phyloP scores from a whole-genome alignment of 768 basidiomycete genomes.

The Panaeolus papilionaceus region DNA sequence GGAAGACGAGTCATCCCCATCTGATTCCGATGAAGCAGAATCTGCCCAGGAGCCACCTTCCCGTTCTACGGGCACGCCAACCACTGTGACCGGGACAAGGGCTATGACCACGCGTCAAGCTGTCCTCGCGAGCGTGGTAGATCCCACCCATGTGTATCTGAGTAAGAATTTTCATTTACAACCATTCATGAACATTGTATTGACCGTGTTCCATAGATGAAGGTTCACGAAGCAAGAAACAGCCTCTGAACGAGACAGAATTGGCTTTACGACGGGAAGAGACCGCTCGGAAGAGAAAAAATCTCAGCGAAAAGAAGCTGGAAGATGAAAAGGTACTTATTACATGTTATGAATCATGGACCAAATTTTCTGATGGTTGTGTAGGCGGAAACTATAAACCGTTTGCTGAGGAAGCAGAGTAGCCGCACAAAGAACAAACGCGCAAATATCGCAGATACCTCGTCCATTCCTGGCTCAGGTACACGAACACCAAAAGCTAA shows the following conservation, averaged over 20 bases:
- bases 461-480: slow-evolving; percentile 34
- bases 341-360: slow-evolving; percentile 2
- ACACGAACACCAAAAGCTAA: slow-evolving; percentile 33
- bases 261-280: slow-evolving; percentile 79
- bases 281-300: slow-evolving; percentile 81
- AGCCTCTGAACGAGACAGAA: slow-evolving; percentile 73
- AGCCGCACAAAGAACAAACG: slow-evolving; percentile 64
- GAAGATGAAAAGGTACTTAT: slow-evolving; percentile 79
- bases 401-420: slow-evolving; percentile 85
- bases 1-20: slow-evolving; percentile 39
- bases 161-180: slow-evolving; percentile 37
- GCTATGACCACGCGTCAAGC: slow-evolving; percentile 70
- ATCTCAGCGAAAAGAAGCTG: slow-evolving; percentile 81
- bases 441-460: slow-evolving; percentile 53
- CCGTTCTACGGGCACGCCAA: slow-evolving; percentile 34
- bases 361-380: slow-evolving; percentile 7
- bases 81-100: slow-evolving; percentile 28
- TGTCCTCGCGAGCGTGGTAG: slow-evolving; percentile 72
- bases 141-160: slow-evolving; percentile 71
- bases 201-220: slow-evolving; percentile 27
- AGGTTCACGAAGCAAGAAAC: slow-evolving; percentile 57
- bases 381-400: slow-evolving; percentile 88
- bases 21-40: slow-evolving; percentile 37
- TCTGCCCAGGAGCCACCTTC: slow-evolving; percentile 32
- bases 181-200: neutral